Base-by-base conservation (phyloP, 2,329 filamentous ascomycete species). In the Pyrenochaeta sp. region DNA sequence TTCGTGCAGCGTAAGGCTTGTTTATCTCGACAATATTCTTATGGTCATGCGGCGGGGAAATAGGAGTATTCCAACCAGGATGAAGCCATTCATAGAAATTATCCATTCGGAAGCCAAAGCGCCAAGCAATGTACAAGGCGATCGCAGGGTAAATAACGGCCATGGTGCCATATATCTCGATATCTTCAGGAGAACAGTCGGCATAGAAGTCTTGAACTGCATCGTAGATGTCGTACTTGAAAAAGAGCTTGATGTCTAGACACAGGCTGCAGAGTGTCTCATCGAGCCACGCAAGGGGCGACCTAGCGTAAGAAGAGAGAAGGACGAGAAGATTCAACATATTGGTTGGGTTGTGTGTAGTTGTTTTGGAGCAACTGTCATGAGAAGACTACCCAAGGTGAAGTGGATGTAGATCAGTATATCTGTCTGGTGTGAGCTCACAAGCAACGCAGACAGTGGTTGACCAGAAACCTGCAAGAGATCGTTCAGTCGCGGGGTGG, bases 141-240 rank as follows among this genome's bases (percentile, higher is more conserved):
- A 11, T 7, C 2, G 36, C 7, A 7, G 40, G 18, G 18, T 31
- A 6, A 4, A 40, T 29, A 11, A 47, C 2, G 3, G 36, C 11
- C 20, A 35, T 4, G 17, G 30, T 12, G 21, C 35, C 10, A 10
- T 12, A 36, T 14, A 14, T 39, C 7, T 39, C 36, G 11, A 39
- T 14, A 18, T 39, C 21, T 2, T 39, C 36, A 11, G 21, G 14
- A 10, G 36, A 21, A 20, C 36, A 39, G 17, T 21, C 11, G 10
- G 5, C 36, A 18, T 39, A 39, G 11, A 39, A 39, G 36, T 4
- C 7, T 12, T n/a, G 36, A 39, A 51, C 2, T 9, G 36, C 23
- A 21, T 43, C 30, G 53, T 30, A 48, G 1, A 41, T 3, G 2
- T 44, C 21, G 29, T 30, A 45, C 32, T 39, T 41, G 12, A 52